These are phyloP conservation scores for Hypoxylon fuscum DNA, from an alignment of 495 filamentous ascomycete genomes.

Conservation along the genomic window DNA sequence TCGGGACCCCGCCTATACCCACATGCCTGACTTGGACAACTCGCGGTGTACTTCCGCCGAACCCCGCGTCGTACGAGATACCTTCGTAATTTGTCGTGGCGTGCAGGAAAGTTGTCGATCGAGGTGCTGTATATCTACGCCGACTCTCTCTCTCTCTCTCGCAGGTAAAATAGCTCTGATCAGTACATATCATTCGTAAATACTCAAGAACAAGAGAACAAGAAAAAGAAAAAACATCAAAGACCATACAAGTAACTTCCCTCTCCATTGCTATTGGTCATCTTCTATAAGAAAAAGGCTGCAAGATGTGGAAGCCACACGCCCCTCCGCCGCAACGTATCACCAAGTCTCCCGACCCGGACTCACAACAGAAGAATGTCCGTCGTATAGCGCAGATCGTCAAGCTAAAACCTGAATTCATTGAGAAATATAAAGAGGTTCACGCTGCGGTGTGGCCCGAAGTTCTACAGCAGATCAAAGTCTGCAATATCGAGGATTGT, in stretches of 20 bases:
- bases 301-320: conserved; percentile 32
- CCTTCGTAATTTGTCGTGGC: neutral
- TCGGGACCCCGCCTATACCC: conserved; percentile 6
- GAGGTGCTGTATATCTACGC: neutral
- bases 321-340: conserved; percentile 22
- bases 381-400: conserved; percentile 73
- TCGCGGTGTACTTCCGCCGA: conserved; percentile 20
- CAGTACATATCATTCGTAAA: no score
- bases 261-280: neutral
- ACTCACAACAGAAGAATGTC: conserved; percentile 48
- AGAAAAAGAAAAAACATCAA: no score
- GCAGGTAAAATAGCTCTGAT: no score
- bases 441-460: conserved; percentile 79
- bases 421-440: conserved; percentile 73
- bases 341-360: conserved; percentile 34
- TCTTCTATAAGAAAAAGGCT: neutral
- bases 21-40: conserved; percentile 1
- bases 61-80: conserved; percentile 2
- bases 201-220: no score
- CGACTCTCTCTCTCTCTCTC: no score
- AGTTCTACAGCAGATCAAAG: conserved; percentile 74
- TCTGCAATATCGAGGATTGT: conserved; percentile 79
- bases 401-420: conserved; percentile 70
- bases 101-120: neutral
- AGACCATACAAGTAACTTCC: no score